Conservation (phyloP, 2,329 filamentous ascomycete genomes). For the Beauveria asiatica region DNA sequence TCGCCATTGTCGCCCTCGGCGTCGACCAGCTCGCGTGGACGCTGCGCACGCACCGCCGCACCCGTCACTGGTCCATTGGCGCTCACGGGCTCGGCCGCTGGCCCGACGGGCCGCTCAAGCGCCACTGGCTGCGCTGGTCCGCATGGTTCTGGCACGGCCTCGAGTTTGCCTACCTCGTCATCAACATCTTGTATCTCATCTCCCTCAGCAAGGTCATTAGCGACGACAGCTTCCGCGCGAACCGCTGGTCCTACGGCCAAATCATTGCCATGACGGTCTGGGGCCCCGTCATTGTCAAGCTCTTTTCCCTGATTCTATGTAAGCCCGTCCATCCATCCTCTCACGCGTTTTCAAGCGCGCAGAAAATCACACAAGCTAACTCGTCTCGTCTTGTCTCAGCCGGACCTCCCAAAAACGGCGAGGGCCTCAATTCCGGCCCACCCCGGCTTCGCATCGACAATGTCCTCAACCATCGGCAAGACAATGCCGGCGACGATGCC, state of each 20-base stretch:
- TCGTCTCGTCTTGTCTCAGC: conserved; percentile 15
- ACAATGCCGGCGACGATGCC: conserved; percentile 10
- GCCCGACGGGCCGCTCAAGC: conserved; percentile 21
- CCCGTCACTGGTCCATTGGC: conserved; percentile 24
- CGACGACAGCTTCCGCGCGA: conserved; percentile 26
- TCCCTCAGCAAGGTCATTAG: conserved; percentile 28
- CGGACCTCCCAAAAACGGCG: conserved; percentile 29
- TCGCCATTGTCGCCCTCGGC: conserved; percentile 26
- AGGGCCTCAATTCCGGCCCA: conserved; percentile 27
- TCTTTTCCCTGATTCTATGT: conserved; percentile 31
- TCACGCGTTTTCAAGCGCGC: background rate
- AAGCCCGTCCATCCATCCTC: conserved; percentile 13
- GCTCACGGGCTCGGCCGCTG: conserved; percentile 24
- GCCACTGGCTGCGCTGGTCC: conserved; percentile 22
- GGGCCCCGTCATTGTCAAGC: conserved; percentile 31
- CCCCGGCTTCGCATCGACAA: conserved; percentile 31
- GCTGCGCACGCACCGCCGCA: conserved; percentile 25
- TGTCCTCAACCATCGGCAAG: conserved; percentile 26
- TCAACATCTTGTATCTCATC: conserved; percentile 31
- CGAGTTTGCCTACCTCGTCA: conserved; percentile 27
- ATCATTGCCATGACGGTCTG: conserved; percentile 32
- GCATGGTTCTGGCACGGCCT: conserved; percentile 27
- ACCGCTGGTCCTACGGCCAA: conserved; percentile 29
- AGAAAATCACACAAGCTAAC: background rate
- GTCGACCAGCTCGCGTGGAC: conserved; percentile 30